Evolutionary conservation across 2,329 filamentous ascomycete species (phyloP).

Genomic region (Epicoccum sorghinum): DNA sequence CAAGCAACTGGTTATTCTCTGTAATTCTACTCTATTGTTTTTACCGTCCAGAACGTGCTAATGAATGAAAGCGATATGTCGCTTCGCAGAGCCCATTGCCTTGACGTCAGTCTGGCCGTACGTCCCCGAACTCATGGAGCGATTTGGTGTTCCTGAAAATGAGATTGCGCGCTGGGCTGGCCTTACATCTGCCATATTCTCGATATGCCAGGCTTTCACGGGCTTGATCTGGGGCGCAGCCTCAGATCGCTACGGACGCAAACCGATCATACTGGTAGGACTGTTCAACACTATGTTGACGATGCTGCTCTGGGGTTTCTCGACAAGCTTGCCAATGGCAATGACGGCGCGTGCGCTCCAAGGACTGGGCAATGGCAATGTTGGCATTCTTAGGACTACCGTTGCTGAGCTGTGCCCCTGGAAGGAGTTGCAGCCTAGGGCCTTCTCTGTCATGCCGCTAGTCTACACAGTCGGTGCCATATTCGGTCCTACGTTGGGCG

Average conservation of each 20-base stretch:
- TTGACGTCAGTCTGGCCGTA: constrained; percentile 94
- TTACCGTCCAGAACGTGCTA: background rate
- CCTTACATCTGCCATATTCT: constrained; percentile 82
- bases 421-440: constrained; percentile 81
- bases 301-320: constrained; percentile 83
- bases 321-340: constrained; percentile 78
- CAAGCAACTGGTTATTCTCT: constrained; percentile 49
- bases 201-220: constrained; percentile 77
- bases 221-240: constrained; percentile 88
- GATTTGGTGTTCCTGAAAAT: constrained; percentile 47
- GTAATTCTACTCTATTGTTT: constrained; percentile 23
- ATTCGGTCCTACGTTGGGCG: constrained; percentile 84
- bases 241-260: constrained; percentile 82
- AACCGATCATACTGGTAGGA: constrained; percentile 82
- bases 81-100: constrained; percentile 89
- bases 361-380: constrained; percentile 85
- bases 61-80: constrained; percentile 75
- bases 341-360: constrained; percentile 78
- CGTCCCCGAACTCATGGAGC: constrained; percentile 66
- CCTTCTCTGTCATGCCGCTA: constrained; percentile 92
- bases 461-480: constrained; percentile 88
- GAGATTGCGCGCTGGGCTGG: constrained; percentile 72
- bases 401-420: constrained; percentile 92
- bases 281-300: constrained; percentile 78
- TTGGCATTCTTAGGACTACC: constrained; percentile 84